A percentile compares a stretch with the other conserved stretches of the same genome.
These are phyloP conservation scores for Fusarium longipes DNA, from an alignment of 2,329 filamentous ascomycete genomes.

Conservation along the genomic window DNA sequence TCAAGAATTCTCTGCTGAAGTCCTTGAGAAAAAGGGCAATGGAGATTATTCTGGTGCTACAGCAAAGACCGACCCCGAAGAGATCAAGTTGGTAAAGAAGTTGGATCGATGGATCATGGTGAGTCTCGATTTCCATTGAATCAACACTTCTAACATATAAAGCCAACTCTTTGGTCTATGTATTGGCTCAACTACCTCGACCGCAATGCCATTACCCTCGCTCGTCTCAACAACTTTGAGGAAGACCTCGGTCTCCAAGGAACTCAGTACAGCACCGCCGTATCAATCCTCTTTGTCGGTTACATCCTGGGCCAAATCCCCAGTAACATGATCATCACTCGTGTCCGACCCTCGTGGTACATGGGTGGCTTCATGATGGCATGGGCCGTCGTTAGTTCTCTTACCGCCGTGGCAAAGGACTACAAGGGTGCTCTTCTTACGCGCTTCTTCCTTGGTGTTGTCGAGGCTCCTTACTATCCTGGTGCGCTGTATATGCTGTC, in stretches of 20 bases:
- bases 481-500: conserved; percentile 57
- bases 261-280: conserved; percentile 49
- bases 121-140: neutral
- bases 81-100: conserved; percentile 38
- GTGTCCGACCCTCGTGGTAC: conserved; percentile 58
- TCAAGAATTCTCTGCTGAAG: conserved; percentile 33
- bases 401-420: conserved; percentile 55
- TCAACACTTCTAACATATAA: neutral
- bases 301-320: conserved; percentile 51
- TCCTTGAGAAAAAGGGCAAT: conserved; percentile 34
- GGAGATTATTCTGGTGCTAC: conserved; percentile 39
- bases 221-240: conserved; percentile 64
- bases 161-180: conserved; percentile 55
- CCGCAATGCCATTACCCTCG: conserved; percentile 68
- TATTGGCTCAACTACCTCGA: conserved; percentile 59
- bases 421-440: conserved; percentile 57
- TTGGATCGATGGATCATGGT: conserved; percentile 40
- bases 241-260: conserved; percentile 62
- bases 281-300: conserved; percentile 54
- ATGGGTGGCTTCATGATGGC: conserved; percentile 53
- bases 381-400: conserved; percentile 56
- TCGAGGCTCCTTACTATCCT: conserved; percentile 55
- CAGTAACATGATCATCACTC: conserved; percentile 56
- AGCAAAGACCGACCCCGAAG: conserved; percentile 36
- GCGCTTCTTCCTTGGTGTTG: conserved; percentile 56